Conservation (phyloP, 2,329 filamentous ascomycete genomes). For the Cytospora mali region DNA sequence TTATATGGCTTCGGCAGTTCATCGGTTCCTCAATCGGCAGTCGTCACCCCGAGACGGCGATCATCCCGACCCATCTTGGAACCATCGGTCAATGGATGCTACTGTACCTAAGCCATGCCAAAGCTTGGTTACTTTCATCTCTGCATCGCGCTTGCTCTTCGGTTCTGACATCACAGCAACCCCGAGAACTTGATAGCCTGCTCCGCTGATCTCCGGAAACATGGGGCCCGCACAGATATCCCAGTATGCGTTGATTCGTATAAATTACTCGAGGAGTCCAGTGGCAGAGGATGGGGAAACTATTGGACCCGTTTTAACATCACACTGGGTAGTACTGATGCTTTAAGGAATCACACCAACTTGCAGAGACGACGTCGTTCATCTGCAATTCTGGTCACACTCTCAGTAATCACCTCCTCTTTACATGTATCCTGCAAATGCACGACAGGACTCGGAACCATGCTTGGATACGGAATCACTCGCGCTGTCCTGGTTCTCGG, state of each 20-base stretch:
- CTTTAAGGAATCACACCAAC: too few species aligned
- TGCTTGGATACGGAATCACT: neutral
- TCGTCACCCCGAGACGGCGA: neutral
- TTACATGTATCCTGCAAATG: neutral
- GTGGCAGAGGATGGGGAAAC: neutral
- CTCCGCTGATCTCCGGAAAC: neutral
- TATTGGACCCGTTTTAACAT: too few species aligned
- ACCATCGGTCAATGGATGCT: neutral
- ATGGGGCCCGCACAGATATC: neutral
- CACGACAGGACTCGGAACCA: neutral
- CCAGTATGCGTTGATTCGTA: neutral
- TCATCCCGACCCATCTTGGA: neutral
- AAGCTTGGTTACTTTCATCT: neutral
- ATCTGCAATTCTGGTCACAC: neutral
- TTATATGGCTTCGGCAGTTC: too few species aligned
- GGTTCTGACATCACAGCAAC: constrained; percentile 3
- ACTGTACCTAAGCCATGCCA: neutral
- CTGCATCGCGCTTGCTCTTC: neutral
- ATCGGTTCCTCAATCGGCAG: too few species aligned
- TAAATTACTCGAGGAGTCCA: neutral
- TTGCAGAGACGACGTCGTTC: too few species aligned
- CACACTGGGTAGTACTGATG: too few species aligned
- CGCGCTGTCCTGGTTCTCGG: neutral
- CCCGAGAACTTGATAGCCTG: neutral
- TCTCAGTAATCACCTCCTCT: neutral